Percentiles rank a stretch among this genome's conserved stretches.
Conservation (phyloP, 306 rosid species). For the Lathyrus sativus region DNA sequence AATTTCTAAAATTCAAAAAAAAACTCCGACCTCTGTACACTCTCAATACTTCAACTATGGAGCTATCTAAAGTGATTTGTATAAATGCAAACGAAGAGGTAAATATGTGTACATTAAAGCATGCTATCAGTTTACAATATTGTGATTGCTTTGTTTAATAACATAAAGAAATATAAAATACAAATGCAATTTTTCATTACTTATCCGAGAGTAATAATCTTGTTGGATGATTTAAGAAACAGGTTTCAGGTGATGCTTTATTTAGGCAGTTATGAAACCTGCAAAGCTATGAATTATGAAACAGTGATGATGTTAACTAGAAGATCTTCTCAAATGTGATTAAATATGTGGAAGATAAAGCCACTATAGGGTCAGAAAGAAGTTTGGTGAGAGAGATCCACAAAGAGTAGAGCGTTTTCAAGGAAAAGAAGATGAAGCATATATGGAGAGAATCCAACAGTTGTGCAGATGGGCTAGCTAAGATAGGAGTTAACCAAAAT, state of each 20-base stretch:
- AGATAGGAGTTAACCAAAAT: too few relatives aligned
- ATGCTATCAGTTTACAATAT: slow-evolving; percentile 1
- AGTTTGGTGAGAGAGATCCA: too few relatives aligned
- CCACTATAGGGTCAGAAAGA: too few relatives aligned
- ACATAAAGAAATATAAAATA: slow-evolving; percentile 10
- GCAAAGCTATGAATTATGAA: too few relatives aligned
- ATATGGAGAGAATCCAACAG: too few relatives aligned
- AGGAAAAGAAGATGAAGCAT: too few relatives aligned
- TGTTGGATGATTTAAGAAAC: slow-evolving; percentile 22
- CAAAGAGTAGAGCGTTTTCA: too few relatives aligned
- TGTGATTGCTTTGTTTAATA: slow-evolving; percentile 17
- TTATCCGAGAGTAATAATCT: slow-evolving; percentile 5
- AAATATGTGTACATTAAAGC: slow-evolving; percentile 4
- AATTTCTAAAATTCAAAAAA: background rate
- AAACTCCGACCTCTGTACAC: slow-evolving; percentile 1
- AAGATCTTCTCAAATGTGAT: slow-evolving; percentile 21
- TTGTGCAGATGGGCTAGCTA: too few relatives aligned
- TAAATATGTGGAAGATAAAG: background rate
- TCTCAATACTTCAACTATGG: background rate
- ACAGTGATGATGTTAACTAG: too few relatives aligned
- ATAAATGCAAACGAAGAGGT: background rate
- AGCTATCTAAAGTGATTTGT: slow-evolving; percentile 1
- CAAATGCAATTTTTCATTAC: slow-evolving; percentile 2
- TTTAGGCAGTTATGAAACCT: slow-evolving; percentile 28
- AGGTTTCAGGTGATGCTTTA: slow-evolving; percentile 2